A percentile compares a stretch with the other conserved stretches of the same genome.
Evolutionary conservation across 495 filamentous ascomycete species (phyloP).

Genomic region (Daldinia loculata): DNA sequence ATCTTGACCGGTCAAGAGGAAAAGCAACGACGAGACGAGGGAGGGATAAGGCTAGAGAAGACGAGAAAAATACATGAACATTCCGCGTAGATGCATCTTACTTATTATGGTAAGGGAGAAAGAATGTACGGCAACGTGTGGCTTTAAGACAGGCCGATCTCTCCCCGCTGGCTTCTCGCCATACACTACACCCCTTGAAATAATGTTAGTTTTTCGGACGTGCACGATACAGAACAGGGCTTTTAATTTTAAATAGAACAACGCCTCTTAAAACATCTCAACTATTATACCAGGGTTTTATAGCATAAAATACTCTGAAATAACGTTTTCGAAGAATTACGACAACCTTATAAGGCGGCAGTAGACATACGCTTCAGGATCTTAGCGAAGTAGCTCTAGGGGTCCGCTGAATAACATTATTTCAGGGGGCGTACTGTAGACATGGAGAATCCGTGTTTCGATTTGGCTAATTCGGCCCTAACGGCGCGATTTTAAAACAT

Average conservation of each 20-base stretch:
- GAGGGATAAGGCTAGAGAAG: neutral
- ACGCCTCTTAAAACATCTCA: too few relatives aligned
- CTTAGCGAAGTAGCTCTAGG: too few relatives aligned
- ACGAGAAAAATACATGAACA: neutral
- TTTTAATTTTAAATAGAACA: too few relatives aligned
- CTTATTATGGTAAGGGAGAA: slow-evolving; percentile 9
- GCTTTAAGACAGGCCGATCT: slow-evolving; percentile 22
- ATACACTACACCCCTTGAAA: too few relatives aligned
- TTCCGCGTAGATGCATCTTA: neutral
- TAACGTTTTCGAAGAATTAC: too few relatives aligned
- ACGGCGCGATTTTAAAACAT: neutral
- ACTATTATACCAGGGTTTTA: too few relatives aligned
- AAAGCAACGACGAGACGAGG: neutral
- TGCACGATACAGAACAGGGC: too few relatives aligned
- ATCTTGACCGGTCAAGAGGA: slow-evolving; percentile 27
- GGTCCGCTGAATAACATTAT: too few relatives aligned
- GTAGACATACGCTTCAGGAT: too few relatives aligned
- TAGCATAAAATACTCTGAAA: too few relatives aligned
- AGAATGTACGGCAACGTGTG: neutral
- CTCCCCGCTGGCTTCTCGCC: neutral
- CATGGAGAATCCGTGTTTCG: neutral
- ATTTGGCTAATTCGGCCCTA: slow-evolving; percentile 2
- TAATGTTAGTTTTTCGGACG: too few relatives aligned
- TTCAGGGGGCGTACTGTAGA: neutral
- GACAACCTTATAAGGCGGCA: too few relatives aligned